Conservation (phyloP, 768 basidiomycete genomes). For the Suillus subalutaceus region DNA sequence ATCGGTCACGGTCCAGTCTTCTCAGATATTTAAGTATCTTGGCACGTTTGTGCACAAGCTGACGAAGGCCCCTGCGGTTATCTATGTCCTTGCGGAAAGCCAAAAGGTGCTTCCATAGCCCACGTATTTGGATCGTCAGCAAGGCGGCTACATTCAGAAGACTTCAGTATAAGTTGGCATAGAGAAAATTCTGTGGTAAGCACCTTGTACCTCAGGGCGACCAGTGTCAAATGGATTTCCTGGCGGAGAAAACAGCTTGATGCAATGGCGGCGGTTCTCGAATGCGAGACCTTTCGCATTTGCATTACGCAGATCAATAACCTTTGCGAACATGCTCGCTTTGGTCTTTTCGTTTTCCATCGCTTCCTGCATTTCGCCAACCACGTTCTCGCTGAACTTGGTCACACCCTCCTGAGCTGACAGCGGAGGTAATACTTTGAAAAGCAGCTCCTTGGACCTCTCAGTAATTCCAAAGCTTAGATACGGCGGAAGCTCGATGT, state of each 20-base stretch:
- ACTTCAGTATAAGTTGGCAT: slow-evolving; percentile 7
- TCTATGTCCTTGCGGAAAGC: slow-evolving; percentile 73
- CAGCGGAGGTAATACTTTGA: slow-evolving; percentile 65
- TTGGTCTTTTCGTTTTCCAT: slow-evolving; percentile 45
- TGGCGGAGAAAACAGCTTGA: slow-evolving; percentile 75
- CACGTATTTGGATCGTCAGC: slow-evolving; percentile 83
- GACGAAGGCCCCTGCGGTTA: slow-evolving; percentile 75
- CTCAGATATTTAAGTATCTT: slow-evolving; percentile 83
- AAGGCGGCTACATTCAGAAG: slow-evolving; percentile 65
- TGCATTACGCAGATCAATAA: slow-evolving; percentile 87
- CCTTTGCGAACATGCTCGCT: slow-evolving; percentile 59
- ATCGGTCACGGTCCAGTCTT: slow-evolving; percentile 62
- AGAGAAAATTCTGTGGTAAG: slow-evolving; percentile 24
- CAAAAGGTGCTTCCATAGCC: slow-evolving; percentile 73
- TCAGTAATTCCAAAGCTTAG: slow-evolving; percentile 68
- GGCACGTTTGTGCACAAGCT: slow-evolving; percentile 81
- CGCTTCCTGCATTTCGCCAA: slow-evolving; percentile 27
- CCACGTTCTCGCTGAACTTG: slow-evolving; percentile 20
- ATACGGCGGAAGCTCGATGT: slow-evolving; percentile 51
- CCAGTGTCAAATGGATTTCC: slow-evolving; percentile 76
- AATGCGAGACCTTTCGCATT: slow-evolving; percentile 84
- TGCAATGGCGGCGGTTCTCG: slow-evolving; percentile 82
- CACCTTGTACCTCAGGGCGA: slow-evolving; percentile 89
- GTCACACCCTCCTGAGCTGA: slow-evolving; percentile 38
- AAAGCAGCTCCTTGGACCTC: slow-evolving; percentile 60